These are phyloP conservation scores for Hypericum androsaemum DNA, from an alignment of 345 rosid genomes.

Conservation along the genomic window DNA sequence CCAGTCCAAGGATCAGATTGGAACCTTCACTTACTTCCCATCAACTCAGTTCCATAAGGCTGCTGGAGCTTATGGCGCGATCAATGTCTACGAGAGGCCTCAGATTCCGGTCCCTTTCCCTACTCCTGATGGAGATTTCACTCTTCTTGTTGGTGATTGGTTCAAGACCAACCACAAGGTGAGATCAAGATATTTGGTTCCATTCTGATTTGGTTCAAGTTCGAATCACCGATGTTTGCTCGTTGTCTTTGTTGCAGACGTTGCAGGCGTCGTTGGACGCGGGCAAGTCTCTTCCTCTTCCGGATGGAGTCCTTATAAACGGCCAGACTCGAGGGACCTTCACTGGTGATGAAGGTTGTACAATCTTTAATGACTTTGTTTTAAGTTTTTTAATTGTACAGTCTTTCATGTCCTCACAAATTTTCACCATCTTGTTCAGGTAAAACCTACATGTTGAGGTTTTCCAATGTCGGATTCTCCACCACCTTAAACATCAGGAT, in stretches of 20 bases:
- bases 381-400: neutral
- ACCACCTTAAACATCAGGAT: conserved; percentile 73
- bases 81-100: conserved; percentile 52
- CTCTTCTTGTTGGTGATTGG: conserved; percentile 84
- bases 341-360: conserved; percentile 55
- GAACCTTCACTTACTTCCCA: conserved; percentile 70
- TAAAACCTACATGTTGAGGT: conserved; percentile 73
- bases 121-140: conserved; percentile 57
- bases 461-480: conserved; percentile 73
- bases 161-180: conserved; percentile 72
- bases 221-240: neutral
- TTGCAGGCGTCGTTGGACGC: conserved; percentile 50
- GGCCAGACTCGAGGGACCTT: conserved; percentile 36
- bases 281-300: conserved; percentile 54
- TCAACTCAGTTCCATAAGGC: conserved; percentile 69
- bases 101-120: conserved; percentile 70
- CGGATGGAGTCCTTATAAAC: conserved; percentile 33
- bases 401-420: neutral
- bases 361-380: neutral
- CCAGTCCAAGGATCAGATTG: conserved; percentile 91
- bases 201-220: conserved; percentile 1
- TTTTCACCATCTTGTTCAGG: conserved; percentile 33
- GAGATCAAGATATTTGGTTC: neutral
- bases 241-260: conserved; percentile 25
- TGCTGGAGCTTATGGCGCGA: conserved; percentile 75